Evolutionary conservation across 176 grass and related monocot species (phyloP), one percentile per base, ranked within the genome.

Genomic region (Rhipidocladum racemiflorum): DNA sequence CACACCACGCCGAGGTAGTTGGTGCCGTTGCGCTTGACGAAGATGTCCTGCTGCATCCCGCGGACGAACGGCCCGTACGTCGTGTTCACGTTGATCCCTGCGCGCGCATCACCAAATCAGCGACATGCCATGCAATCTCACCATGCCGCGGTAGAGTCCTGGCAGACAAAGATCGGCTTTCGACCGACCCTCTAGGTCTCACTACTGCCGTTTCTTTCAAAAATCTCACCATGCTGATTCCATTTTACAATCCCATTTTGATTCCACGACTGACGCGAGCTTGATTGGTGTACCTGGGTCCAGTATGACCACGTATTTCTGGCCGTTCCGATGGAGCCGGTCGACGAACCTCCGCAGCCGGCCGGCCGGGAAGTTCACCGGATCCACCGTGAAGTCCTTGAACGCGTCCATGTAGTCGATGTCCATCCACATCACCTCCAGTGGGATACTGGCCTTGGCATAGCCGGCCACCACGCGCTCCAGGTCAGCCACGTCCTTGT

Each of bases 371-470:
- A 97, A 97, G 62, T 97, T 97, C 27, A 92, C 67, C 2, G 86
- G 92, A 44, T 94, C 75, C 0, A 97, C 65, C 1, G 95, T 97
- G 78, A 94, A 97, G 75, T 97, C 95, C 81, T 94, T 87, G 88
- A 24, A 94, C 12, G 53, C 83, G 68, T 97, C 84, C 95, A 97
- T 97, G 92, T 97, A 88, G 79, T 97, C 95, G 25, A 97, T 97
- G 84, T 97, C 92, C 15, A 88, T 91, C 95, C 95, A 97, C 95
- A 97, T 97, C 11, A 94, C 92, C 81, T 97, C 95, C 17, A 97
- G 62, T 7, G 95, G 95, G 28, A 97, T 91, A 82, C 75, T 74
- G 55, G 90, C 95, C 70, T 81, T 74, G 28, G 92, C 92, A 43
- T 97, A 97, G 35, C 92, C 86, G 61, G 81, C 88, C 2, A 97